phyloP scores from a whole-genome alignment of 805 yeast species.

The Candida railenensis region DNA sequence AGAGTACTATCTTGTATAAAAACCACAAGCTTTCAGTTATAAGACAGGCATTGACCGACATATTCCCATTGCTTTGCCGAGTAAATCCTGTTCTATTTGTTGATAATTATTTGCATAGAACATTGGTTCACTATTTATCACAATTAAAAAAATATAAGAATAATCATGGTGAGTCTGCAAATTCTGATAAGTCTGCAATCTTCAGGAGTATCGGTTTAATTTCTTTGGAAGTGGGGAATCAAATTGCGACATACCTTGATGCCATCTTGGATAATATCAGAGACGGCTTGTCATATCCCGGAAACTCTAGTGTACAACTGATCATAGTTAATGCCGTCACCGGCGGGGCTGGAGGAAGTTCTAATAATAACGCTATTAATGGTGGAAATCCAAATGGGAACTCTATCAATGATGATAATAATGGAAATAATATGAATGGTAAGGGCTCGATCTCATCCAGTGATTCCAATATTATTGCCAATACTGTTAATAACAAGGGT shows the following conservation, averaged over 20 bases:
- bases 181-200: conserved; percentile 68
- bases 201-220: conserved; percentile 83
- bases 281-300: conserved; percentile 60
- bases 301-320: conserved; percentile 38
- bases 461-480: background rate
- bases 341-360: conserved; percentile 14
- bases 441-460: background rate
- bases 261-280: conserved; percentile 81
- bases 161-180: conserved; percentile 36
- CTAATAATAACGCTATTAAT: conserved; percentile 8
- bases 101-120: conserved; percentile 75
- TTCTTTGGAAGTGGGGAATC: conserved; percentile 74
- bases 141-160: conserved; percentile 69
- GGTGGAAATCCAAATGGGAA: background rate
- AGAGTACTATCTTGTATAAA: conserved; percentile 67
- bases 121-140: conserved; percentile 71
- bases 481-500: background rate
- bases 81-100: conserved; percentile 76
- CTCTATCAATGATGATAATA: background rate
- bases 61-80: conserved; percentile 79
- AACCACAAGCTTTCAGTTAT: conserved; percentile 76
- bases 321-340: conserved; percentile 40
- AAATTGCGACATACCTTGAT: conserved; percentile 83
- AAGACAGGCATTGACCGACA: conserved; percentile 79
- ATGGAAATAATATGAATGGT: background rate